Evolutionary conservation across 805 yeast genomes (phyloP), one percentile per base, ranked within the genome.

Genomic region (Sugiyamaella smithiae): DNA sequence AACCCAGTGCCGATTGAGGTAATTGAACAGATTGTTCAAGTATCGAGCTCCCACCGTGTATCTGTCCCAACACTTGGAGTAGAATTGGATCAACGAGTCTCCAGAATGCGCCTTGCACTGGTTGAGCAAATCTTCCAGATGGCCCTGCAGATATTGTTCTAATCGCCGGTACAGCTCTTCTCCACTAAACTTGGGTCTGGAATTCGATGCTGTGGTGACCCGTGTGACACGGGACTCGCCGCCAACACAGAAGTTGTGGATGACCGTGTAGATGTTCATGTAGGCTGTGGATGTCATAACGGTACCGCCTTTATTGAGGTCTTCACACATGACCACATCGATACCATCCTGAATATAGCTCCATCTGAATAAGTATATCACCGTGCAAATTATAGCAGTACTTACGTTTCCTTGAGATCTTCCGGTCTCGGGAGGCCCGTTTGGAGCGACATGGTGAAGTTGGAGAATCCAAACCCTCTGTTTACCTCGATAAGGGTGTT

Each of bases 1-100:
- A 38, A 95, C 97, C 99, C 99, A 93, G 68, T 91, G 93, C 53
- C 98, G 78, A 67, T 93, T 93, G 78, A 93, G 82, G 67, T 93
- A 93, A 65, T 91, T 97, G 61, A 93, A 87, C 4, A 95, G 90
- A 64, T 95, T 93, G 66, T 88, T 89, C 65, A 93, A 70, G 67
- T 88, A 86, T 12, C 89, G 85, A 1, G 98, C 95, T 23, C 98
- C 98, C 46, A 88, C 81, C 19, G 95, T 81, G 65, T 78, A 93
- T 52, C 98, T 78, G 54, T 82, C 81, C 97, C 98, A 95, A 56
- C 84, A 80, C 61, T 82, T 75, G 40, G 88, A 95, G 61, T 93
- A 93, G 62, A 86, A 88, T 52, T 82, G 85, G 48, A 90, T 71
- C 58, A 88, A 85, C 1, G 83, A 69, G 58, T 88, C 96, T 43